Conservation (phyloP, 495 filamentous ascomycete genomes). For the Penicillium bovifimosum region DNA sequence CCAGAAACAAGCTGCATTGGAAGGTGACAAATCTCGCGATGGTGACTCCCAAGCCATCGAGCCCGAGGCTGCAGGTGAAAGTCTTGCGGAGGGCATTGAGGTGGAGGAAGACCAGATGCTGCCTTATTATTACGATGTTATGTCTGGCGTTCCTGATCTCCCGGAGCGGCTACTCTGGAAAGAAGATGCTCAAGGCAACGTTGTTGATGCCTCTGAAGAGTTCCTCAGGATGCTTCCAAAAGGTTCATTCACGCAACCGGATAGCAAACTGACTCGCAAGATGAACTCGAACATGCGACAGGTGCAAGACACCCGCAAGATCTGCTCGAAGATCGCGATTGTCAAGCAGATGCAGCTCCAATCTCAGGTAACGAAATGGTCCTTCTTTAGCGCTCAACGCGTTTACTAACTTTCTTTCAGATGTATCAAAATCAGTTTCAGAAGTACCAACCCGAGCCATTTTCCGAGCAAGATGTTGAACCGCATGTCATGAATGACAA, state of each 20-base stretch:
- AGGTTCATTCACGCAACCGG: constrained; percentile 71
- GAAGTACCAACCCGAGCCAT: constrained; percentile 91
- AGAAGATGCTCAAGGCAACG: constrained; percentile 78
- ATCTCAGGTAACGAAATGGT: constrained; percentile 62
- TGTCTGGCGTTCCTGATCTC: constrained; percentile 81
- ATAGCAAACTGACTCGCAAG: constrained; percentile 68
- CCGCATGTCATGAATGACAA: constrained; percentile 82
- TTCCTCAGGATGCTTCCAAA: constrained; percentile 66
- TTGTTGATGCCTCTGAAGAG: constrained; percentile 79
- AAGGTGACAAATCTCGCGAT: constrained; percentile 47
- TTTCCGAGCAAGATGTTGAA: constrained; percentile 77
- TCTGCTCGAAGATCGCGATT: constrained; percentile 91
- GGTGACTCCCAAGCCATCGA: constrained; percentile 45
- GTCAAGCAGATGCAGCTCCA: constrained; percentile 99
- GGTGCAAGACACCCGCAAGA: constrained; percentile 94
- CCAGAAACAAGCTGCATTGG: constrained; percentile 55
- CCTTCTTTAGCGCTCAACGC: background rate
- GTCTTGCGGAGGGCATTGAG: constrained; percentile 87
- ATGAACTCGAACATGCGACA: constrained; percentile 88
- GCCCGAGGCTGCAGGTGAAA: constrained; percentile 51
- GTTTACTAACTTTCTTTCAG: constrained; percentile 36
- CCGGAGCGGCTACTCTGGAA: constrained; percentile 70
- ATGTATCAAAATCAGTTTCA: constrained; percentile 98
- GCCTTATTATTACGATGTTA: constrained; percentile 89
- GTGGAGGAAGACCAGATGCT: constrained; percentile 71